Evolutionary conservation across 495 filamentous ascomycete species (phyloP), one percentile per base, ranked within the genome.

Genomic region (Aspergillus leporis): DNA sequence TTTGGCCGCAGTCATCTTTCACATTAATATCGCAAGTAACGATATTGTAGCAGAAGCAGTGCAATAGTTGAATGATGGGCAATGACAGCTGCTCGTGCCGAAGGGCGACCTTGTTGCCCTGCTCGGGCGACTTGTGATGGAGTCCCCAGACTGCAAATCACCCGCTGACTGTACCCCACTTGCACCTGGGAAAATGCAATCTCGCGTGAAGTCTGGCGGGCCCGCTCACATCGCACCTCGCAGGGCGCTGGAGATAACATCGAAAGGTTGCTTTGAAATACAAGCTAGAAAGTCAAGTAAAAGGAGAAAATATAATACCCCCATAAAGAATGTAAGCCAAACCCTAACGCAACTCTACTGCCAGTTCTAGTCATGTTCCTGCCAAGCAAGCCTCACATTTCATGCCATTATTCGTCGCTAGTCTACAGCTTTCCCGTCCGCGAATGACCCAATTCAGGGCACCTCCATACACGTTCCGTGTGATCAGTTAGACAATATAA

Each of bases 391-490:
- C 28, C 38, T 8, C 18, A 22, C 4, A 21, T 28, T n/a, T 10
- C 12, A 22, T 18, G 32, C 47, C 48, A 58, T 58, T 58, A 58
- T 58, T 58, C 38, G 48, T 58, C 56, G 45, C 25, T 41, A 40
- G 51, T 38, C 34, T 22, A 38, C 51, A 53, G 56, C 18, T 28
- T 51, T 46, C 48, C 38, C 28, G 23, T 30, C 38, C n/a, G 36
- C 2, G 21, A 4, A 48, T 61, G 59, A 61, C 59, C 56, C 59
- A 61, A 53, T 51, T 48, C 48, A 61, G 40, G 48, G 45, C 28
- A 34, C 22, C 8, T 19, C 19, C 23, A 22, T 56, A 34, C 34
- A 19, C 34, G 28, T 25, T n/a, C 49, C 43, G 45, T 43, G 34
- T 61, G 58, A 50, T 51, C 59, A 22, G 36, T 47, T 19, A 31